phyloP scores from a whole-genome alignment of 257 asterid genomes.

The Salvia splendens region DNA sequence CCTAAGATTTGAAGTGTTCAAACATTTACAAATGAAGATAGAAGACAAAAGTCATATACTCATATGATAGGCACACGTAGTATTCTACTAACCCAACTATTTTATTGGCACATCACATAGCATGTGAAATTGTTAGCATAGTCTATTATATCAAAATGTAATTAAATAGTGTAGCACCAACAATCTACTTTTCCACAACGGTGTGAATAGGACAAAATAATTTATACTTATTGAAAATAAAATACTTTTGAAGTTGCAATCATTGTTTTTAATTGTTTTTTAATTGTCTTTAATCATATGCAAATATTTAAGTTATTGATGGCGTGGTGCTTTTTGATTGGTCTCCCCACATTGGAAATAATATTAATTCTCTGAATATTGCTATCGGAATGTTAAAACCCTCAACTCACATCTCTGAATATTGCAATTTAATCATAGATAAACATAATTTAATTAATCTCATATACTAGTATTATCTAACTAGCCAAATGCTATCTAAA shows the following conservation, averaged over 20 bases:
- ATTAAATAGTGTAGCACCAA: constrained; percentile 22
- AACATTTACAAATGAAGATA: too few relatives aligned
- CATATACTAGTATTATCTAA: too few relatives aligned
- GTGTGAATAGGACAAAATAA: constrained; percentile 25
- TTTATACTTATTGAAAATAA: constrained; percentile 14
- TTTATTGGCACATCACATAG: not conserved
- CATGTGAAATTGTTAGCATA: constrained; percentile 20
- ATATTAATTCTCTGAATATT: not conserved
- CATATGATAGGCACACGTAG: too few relatives aligned
- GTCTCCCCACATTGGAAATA: not conserved
- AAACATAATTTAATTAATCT: too few relatives aligned
- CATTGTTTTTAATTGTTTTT: constrained; percentile 25
- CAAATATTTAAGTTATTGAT: not conserved
- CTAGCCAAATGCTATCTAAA: too few relatives aligned
- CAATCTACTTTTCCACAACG: constrained; percentile 18
- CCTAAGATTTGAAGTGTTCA: too few relatives aligned
- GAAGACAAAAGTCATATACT: too few relatives aligned
- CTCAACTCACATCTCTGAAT: too few relatives aligned
- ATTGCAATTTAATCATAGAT: too few relatives aligned
- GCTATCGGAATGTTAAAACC: too few relatives aligned
- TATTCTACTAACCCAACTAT: too few relatives aligned
- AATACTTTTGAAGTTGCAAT: constrained; percentile 16
- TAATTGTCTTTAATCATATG: too few relatives aligned
- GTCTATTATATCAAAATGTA: not conserved
- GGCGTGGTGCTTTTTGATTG: not conserved